Conservation (phyloP, 208 protist genomes). For the Acanthamoeba polyphaga region DNA sequence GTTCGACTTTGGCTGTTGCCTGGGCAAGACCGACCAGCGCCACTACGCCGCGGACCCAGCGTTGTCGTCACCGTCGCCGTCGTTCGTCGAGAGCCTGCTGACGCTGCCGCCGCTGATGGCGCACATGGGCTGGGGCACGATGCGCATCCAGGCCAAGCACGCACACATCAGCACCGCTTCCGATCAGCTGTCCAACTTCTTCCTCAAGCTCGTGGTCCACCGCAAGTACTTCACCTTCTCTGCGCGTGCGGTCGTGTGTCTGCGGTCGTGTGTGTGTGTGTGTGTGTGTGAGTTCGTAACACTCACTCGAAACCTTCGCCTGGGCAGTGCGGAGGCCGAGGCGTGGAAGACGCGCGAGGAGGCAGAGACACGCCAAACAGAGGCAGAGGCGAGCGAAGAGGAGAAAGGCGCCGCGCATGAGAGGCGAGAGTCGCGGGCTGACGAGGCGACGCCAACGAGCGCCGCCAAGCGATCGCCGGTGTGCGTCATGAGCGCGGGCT, state of each 20-base stretch:
- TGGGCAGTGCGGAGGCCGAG: background rate
- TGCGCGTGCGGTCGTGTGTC: no score
- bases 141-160: constrained; percentile 4
- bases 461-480: background rate
- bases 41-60: background rate
- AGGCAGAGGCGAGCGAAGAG: background rate
- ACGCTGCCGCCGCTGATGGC: constrained; percentile 24
- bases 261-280: no score
- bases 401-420: no score
- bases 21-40: constrained; percentile 52
- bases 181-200: background rate
- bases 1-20: constrained; percentile 16
- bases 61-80: no score
- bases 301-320: no score
- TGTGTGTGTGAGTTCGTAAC: no score
- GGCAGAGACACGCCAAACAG: no score
- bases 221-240: background rate
- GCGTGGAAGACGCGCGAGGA: constrained; percentile 26
- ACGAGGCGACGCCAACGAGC: background rate
- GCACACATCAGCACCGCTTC: background rate
- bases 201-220: constrained; percentile 35
- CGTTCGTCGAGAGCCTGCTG: background rate
- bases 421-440: background rate
- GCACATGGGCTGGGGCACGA: constrained; percentile 58
- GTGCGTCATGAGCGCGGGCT: constrained; percentile 48